Percentiles rank a stretch among this genome's conserved stretches.
Conservation (phyloP, 371 early-diverging fungal species). For the Phascolomyces articulosus region DNA sequence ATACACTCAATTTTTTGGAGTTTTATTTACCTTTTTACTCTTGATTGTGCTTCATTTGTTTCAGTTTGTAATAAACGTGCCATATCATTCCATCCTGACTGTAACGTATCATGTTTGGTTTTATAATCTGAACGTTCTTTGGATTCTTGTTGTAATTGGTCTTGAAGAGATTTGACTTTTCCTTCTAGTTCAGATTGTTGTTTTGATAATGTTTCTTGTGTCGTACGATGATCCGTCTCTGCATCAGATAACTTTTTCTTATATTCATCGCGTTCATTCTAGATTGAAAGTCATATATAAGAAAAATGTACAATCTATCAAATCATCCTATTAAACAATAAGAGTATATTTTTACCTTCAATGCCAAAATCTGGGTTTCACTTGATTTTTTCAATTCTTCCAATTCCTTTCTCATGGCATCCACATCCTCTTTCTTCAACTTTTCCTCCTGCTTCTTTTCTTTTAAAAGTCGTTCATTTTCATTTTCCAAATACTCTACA, state of each 20-base stretch:
- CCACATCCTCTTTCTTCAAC: no score
- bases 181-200: neutral
- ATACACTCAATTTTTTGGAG: neutral
- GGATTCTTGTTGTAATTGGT: neutral
- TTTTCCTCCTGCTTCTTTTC: no score
- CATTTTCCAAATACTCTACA: constrained; percentile 48
- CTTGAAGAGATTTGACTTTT: neutral
- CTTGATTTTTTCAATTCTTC: neutral
- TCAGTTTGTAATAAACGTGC: constrained; percentile 4
- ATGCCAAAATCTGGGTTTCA: neutral
- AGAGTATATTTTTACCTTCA: neutral
- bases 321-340: neutral
- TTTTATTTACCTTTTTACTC: constrained; percentile 7
- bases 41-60: constrained; percentile 5
- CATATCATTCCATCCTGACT: constrained; percentile 6
- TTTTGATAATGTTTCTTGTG: neutral
- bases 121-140: neutral
- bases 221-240: neutral
- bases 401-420: neutral
- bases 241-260: neutral
- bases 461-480: constrained; percentile 1
- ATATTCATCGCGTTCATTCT: neutral
- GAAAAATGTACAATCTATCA: neutral
- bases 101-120: constrained; percentile 2
- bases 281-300: neutral